These are phyloP conservation scores for Talaromyces atroroseus DNA, from an alignment of 2,329 filamentous ascomycete genomes.

Conservation along the genomic window DNA sequence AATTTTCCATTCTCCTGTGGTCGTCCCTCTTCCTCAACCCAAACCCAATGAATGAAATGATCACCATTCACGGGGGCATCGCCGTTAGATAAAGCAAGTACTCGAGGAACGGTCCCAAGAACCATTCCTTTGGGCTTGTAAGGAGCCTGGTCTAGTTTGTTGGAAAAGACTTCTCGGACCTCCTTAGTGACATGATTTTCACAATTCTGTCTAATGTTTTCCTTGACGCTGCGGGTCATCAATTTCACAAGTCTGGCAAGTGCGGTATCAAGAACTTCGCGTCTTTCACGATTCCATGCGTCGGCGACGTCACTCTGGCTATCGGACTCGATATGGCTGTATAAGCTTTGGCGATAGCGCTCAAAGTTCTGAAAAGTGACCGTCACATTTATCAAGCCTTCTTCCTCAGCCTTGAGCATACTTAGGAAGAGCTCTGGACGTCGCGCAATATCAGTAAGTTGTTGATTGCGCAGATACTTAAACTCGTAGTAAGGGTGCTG, in stretches of 20 bases:
- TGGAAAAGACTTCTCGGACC: slow-evolving; percentile 82
- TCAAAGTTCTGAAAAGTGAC: slow-evolving; percentile 71
- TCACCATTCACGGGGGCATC: slow-evolving; percentile 61
- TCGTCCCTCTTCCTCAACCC: slow-evolving; percentile 86
- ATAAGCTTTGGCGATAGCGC: slow-evolving; percentile 69
- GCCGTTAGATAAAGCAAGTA: slow-evolving; percentile 82
- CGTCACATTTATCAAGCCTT: slow-evolving; percentile 82
- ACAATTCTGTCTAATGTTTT: slow-evolving; percentile 86
- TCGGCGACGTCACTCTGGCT: slow-evolving; percentile 93
- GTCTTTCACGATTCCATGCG: slow-evolving; percentile 85
- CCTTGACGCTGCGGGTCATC: slow-evolving; percentile 88
- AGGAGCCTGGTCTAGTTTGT: slow-evolving; percentile 88
- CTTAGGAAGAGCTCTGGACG: slow-evolving; percentile 87
- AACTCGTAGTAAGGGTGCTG: slow-evolving; percentile 96
- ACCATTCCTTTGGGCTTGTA: slow-evolving; percentile 93
- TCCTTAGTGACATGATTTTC: slow-evolving; percentile 85
- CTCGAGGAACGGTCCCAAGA: slow-evolving; percentile 78
- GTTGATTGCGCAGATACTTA: slow-evolving; percentile 90
- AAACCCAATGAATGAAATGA: slow-evolving; percentile 85
- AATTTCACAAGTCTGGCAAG: slow-evolving; percentile 75
- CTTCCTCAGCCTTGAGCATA: slow-evolving; percentile 95
- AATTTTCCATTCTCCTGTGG: slow-evolving; percentile 87
- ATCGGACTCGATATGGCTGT: slow-evolving; percentile 83
- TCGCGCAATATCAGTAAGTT: slow-evolving; percentile 71
- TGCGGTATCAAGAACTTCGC: slow-evolving; percentile 76